Base-by-base conservation (phyloP, 768 basidiomycete species). In the Leccinum pellstonianum region DNA sequence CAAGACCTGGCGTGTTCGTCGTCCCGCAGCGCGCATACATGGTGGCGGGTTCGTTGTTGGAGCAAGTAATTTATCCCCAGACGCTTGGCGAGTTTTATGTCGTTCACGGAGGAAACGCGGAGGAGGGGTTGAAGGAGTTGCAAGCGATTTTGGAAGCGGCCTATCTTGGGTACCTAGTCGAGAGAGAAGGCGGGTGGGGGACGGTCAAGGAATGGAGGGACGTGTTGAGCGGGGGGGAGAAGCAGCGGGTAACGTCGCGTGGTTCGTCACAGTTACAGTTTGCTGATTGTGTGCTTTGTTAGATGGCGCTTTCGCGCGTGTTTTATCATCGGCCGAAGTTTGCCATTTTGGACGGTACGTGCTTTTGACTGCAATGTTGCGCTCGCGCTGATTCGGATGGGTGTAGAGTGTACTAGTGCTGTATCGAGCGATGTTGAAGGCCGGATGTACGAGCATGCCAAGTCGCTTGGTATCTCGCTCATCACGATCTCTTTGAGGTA, bases 381-480 rank as follows among this genome's bases (percentile, higher is more conserved):
- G 2, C 3, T 2, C 31, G 35, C 5, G 15, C 62, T 64, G 29
- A 57, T 62, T 7, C 27, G 4, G 15, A 19, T 15, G 12, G 58
- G 10, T 9, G 51, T 68, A 90, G 95, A 98, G 69, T 97, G 94
- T 73, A 98, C 95, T 6, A 93, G 90, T 57, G 96, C 95, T 1
- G 93, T 98, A 10, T 95, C 93, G 12, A 92, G 91, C 62, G 96
- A 98, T 70, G 95, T 98, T 21, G 95, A 98, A 72, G 95, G 95
- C 0, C 80, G 85, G 63, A 95, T 98, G 92, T 98, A 98, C 76
- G 91, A 95, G 71, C 86, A 92, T 63, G 88, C 91, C 29, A 97
- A 97, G 74, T 81, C 86, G 33, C 78, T 92, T 12, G 93, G 89
- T 1, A 94, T 97, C 68, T 95, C 95, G 0, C 81, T 98, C 51